A percentile compares a stretch with the other conserved stretches of the same genome.
Evolutionary conservation across 768 basidiomycete genomes (phyloP).

Genomic region (Suillus weaverae): DNA sequence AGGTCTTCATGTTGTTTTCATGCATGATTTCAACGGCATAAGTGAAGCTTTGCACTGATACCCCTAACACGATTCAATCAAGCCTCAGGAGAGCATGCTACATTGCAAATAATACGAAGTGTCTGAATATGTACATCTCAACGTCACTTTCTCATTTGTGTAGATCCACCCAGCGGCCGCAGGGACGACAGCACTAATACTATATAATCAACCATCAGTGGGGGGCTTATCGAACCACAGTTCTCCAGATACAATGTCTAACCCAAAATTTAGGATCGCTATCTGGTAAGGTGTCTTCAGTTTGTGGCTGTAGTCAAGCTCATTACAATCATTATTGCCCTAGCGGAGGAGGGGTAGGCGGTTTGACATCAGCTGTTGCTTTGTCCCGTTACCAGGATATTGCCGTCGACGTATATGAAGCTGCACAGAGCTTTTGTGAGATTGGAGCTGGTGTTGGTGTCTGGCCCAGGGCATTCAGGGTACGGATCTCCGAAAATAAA

Average conservation of each 20-base stretch:
- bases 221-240: not conserved
- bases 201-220: not conserved
- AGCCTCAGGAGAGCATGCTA: no score
- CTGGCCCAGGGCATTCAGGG: constrained; percentile 38
- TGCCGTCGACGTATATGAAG: constrained; percentile 57
- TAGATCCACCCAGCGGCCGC: not conserved
- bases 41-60: not conserved
- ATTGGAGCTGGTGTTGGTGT: constrained; percentile 60
- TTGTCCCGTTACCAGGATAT: constrained; percentile 47
- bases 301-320: not conserved
- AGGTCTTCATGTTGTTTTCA: no score
- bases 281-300: constrained; percentile 22
- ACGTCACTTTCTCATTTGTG: not conserved
- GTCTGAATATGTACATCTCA: not conserved
- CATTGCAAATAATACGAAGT: no score
- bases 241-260: constrained; percentile 14
- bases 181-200: not conserved
- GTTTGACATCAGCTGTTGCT: constrained; percentile 38
- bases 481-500: not conserved
- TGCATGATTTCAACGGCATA: constrained; percentile 24
- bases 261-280: constrained; percentile 25
- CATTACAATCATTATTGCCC: not conserved
- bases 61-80: constrained; percentile 20
- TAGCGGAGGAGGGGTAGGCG: constrained; percentile 45
- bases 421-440: constrained; percentile 48